A percentile compares a stretch with the other conserved stretches of the same genome.
phyloP scores from a whole-genome alignment of 306 rosid species.

The Canavalia gladiata region DNA sequence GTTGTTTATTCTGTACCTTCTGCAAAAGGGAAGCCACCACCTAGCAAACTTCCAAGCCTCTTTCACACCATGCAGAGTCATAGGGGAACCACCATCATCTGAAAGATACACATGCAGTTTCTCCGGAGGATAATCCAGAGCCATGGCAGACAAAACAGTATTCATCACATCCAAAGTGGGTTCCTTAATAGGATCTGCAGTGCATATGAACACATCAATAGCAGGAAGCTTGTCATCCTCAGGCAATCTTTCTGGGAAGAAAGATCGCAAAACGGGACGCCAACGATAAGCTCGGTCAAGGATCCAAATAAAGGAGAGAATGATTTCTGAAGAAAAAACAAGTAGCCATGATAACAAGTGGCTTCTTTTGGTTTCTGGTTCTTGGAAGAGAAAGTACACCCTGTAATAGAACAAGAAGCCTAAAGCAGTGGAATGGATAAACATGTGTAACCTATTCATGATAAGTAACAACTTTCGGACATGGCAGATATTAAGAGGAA shows the following conservation, averaged over 20 bases:
- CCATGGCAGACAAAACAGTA: slow-evolving; percentile 74
- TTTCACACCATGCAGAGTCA: slow-evolving; percentile 57
- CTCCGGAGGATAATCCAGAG: slow-evolving; percentile 73
- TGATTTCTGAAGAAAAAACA: slow-evolving; percentile 64
- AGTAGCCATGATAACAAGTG: slow-evolving; percentile 61
- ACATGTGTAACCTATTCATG: slow-evolving; percentile 60
- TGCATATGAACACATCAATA: slow-evolving; percentile 76
- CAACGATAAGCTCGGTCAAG: slow-evolving; percentile 63
- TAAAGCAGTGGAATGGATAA: slow-evolving; percentile 63
- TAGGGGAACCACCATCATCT: slow-evolving; percentile 69
- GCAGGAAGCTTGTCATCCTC: slow-evolving; percentile 65
- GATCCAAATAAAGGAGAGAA: slow-evolving; percentile 78
- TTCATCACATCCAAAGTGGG: slow-evolving; percentile 79
- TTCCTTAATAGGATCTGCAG: slow-evolving; percentile 71
- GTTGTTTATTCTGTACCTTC: slow-evolving; percentile 51
- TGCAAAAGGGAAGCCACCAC: slow-evolving; percentile 80
- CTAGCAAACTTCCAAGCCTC: slow-evolving; percentile 65
- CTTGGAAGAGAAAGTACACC: slow-evolving; percentile 48
- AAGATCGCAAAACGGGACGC: slow-evolving; percentile 60
- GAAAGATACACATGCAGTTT: slow-evolving; percentile 78
- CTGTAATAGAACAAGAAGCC: slow-evolving; percentile 65
- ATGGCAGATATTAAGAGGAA: slow-evolving; percentile 60
- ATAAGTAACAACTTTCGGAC: slow-evolving; percentile 51
- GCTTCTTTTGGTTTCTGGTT: slow-evolving; percentile 36
- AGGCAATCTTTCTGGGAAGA: slow-evolving; percentile 67